Evolutionary conservation across 257 asterid genomes (phyloP).

Genomic region (Echium plantagineum): DNA sequence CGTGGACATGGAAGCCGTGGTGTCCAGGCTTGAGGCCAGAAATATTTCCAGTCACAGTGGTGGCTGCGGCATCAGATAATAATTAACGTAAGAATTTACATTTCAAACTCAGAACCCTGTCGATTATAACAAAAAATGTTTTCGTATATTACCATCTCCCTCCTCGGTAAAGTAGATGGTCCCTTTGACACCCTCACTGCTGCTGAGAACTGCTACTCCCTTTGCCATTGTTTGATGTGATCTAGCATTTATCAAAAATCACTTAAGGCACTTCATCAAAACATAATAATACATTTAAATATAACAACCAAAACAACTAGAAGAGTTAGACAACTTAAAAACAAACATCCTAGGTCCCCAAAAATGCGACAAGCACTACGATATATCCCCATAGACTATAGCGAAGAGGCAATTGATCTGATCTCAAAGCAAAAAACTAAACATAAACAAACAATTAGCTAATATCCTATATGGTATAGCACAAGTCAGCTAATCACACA

Average conservation of each 20-base stretch:
- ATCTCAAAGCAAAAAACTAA: too few relatives aligned
- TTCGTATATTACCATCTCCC: slow-evolving; percentile 52
- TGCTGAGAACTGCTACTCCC: slow-evolving; percentile 81
- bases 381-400: too few relatives aligned
- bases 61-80: slow-evolving; percentile 32
- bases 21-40: slow-evolving; percentile 83
- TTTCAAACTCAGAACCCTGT: background rate
- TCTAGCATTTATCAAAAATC: slow-evolving; percentile 26
- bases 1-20: slow-evolving; percentile 96
- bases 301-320: background rate
- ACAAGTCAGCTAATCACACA: too few relatives aligned
- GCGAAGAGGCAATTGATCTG: too few relatives aligned
- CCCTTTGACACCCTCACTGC: slow-evolving; percentile 89
- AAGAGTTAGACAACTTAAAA: too few relatives aligned
- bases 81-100: background rate
- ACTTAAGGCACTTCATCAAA: background rate
- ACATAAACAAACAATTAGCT: too few relatives aligned
- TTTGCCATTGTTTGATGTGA: slow-evolving; percentile 75
- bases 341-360: too few relatives aligned
- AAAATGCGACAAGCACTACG: too few relatives aligned
- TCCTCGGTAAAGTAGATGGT: slow-evolving; percentile 66
- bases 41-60: slow-evolving; percentile 68
- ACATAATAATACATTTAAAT: background rate
- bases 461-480: too few relatives aligned
- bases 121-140: background rate